Conservation (phyloP, 495 filamentous ascomycete genomes). For the Tirmania nivea region DNA sequence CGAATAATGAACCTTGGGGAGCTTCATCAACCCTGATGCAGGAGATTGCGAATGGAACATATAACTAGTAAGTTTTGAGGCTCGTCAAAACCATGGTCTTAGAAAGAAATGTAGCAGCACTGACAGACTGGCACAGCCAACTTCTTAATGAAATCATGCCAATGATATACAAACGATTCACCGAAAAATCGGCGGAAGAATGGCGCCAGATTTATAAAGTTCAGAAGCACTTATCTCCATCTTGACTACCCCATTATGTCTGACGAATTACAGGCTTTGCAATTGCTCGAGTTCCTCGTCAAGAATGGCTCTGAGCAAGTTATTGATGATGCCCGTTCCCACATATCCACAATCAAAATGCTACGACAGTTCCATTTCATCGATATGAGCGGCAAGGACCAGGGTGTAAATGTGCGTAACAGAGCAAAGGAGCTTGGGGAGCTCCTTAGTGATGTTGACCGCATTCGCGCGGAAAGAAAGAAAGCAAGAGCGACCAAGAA, state of each 20-base stretch:
- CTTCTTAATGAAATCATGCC: slow-evolving; percentile 98
- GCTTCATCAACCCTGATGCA: slow-evolving; percentile 80
- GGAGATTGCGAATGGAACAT: slow-evolving; percentile 94
- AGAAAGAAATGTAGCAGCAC: not conserved
- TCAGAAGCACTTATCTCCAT: not conserved
- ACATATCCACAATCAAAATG: slow-evolving; percentile 92
- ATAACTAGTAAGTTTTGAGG: slow-evolving; percentile 66
- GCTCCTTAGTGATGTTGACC: slow-evolving; percentile 77
- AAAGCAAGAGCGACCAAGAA: slow-evolving; percentile 74
- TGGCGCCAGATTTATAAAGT: slow-evolving; percentile 99
- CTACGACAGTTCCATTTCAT: slow-evolving; percentile 96
- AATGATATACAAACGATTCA: slow-evolving; percentile 98
- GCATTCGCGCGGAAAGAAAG: slow-evolving; percentile 80
- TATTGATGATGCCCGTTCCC: slow-evolving; percentile 88
- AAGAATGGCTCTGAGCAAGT: slow-evolving; percentile 97
- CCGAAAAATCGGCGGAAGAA: slow-evolving; percentile 92
- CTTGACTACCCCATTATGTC: not conserved
- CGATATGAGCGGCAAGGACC: slow-evolving; percentile 90
- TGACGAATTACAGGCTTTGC: slow-evolving; percentile 37
- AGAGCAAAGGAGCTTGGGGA: slow-evolving; percentile 89
- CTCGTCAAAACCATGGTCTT: not conserved
- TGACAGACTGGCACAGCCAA: slow-evolving; percentile 36
- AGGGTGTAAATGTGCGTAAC: slow-evolving; percentile 93
- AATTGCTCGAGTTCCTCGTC: slow-evolving; percentile 90
- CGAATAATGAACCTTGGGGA: slow-evolving; percentile 96